Evolutionary conservation across 305 asterid genomes (phyloP).

Genomic region (Plantago lanceolata): DNA sequence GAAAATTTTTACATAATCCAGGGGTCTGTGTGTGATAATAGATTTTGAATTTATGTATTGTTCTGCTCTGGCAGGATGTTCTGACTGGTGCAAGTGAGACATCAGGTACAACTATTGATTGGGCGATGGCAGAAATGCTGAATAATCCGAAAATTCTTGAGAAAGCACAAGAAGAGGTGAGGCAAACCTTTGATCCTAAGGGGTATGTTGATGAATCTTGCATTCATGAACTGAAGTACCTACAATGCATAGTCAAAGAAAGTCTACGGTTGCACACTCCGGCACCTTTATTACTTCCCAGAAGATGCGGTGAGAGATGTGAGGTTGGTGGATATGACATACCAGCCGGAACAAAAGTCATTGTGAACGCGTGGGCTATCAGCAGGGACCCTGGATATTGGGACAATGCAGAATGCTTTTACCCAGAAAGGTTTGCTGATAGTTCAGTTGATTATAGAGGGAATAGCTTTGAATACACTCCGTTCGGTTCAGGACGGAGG

Average conservation of each 20-base stretch:
- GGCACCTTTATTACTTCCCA: neutral
- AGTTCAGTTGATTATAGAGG: neutral
- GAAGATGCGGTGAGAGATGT: neutral
- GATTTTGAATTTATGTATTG: too few relatives aligned
- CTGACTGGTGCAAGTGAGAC: neutral
- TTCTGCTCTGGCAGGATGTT: neutral
- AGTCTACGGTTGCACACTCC: neutral
- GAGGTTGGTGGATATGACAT: neutral
- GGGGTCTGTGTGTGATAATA: too few relatives aligned
- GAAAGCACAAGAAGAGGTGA: slow-evolving; percentile 1
- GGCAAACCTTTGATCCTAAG: neutral
- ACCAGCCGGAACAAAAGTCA: neutral
- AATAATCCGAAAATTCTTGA: neutral
- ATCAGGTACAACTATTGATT: neutral
- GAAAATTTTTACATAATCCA: too few relatives aligned
- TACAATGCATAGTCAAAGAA: neutral
- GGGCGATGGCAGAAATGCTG: slow-evolving; percentile 1
- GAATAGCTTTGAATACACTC: neutral
- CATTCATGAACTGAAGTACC: neutral
- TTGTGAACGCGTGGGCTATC: neutral
- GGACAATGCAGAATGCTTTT: neutral
- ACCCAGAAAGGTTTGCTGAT: neutral
- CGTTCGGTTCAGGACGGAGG: neutral
- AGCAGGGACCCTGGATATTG: neutral
- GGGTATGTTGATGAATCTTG: neutral